phyloP scores from a whole-genome alignment of 192 early-diverging fungal genomes.

The Lunasporangiospora selenospora region DNA sequence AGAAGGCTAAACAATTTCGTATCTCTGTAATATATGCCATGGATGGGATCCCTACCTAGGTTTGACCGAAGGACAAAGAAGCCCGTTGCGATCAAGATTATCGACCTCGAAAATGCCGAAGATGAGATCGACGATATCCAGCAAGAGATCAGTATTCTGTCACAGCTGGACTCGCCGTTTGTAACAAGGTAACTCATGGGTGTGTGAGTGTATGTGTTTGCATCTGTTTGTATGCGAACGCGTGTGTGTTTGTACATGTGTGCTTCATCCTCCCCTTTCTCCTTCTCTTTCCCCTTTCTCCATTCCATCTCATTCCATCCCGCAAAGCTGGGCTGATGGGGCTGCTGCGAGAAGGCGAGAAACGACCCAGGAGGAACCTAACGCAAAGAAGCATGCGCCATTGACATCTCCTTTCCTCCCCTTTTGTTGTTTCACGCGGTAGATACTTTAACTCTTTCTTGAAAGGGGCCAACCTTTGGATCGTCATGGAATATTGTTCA shows the following conservation, averaged over 20 bases:
- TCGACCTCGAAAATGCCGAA: constrained; percentile 93
- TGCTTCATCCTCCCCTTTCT: too few species aligned
- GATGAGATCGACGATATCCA: constrained; percentile 99
- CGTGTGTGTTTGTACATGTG: too few species aligned
- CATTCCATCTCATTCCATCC: too few species aligned
- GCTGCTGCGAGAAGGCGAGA: too few species aligned
- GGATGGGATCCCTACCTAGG: constrained; percentile 57
- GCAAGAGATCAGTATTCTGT: constrained; percentile 93
- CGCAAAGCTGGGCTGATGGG: too few species aligned
- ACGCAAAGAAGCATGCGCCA: neutral
- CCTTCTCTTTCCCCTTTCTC: too few species aligned
- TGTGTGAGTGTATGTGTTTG: too few species aligned
- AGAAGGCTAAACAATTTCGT: neutral
- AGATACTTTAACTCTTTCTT: constrained; percentile 91
- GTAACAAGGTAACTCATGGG: constrained; percentile 84
- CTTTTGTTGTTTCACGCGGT: neutral
- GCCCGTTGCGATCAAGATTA: constrained; percentile 94
- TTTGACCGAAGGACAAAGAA: constrained; percentile 66
- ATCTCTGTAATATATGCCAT: constrained; percentile 11
- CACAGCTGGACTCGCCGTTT: constrained; percentile 86
- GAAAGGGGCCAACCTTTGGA: constrained; percentile 90
- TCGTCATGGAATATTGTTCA: constrained; percentile 96
- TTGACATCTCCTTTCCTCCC: neutral
- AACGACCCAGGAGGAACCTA: too few species aligned
- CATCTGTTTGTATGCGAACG: too few species aligned